These are phyloP conservation scores for Trichoderma pleuroti DNA, from an alignment of 2,329 filamentous ascomycete species.

Conservation along the genomic window DNA sequence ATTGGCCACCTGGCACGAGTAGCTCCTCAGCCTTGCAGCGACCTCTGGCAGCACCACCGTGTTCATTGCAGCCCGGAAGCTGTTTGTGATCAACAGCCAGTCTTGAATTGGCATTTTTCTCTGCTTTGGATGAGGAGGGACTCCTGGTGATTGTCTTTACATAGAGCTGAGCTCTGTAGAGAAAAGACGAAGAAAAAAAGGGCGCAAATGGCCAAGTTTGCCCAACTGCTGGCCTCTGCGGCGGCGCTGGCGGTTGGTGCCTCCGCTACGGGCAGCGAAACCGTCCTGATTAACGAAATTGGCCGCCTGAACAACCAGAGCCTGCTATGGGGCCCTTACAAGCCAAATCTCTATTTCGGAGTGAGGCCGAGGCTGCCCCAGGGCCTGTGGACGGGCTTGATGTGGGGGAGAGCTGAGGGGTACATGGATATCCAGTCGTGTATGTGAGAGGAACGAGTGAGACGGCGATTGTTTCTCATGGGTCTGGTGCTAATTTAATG, in stretches of 20 bases:
- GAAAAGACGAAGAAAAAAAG: not conserved
- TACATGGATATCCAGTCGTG: slow-evolving; percentile 72
- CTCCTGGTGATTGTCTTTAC: not conserved
- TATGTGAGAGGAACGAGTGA: slow-evolving; percentile 34
- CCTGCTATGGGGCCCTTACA: slow-evolving; percentile 93
- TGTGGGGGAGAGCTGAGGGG: slow-evolving; percentile 85
- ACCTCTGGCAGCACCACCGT: slow-evolving; percentile 12
- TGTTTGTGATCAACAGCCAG: not conserved
- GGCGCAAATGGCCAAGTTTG: slow-evolving; percentile 32
- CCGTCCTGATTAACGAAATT: slow-evolving; percentile 47
- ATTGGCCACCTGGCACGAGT: not conserved
- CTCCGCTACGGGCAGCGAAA: slow-evolving; percentile 30
- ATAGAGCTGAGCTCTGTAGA: slow-evolving; percentile 8
- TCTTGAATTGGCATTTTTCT: not conserved
- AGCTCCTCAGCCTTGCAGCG: slow-evolving; percentile 19
- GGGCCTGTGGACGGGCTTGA: slow-evolving; percentile 74
- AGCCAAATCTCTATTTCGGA: slow-evolving; percentile 92
- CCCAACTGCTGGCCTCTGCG: slow-evolving; percentile 31
- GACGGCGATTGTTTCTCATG: not conserved
- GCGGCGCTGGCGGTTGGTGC: slow-evolving; percentile 28
- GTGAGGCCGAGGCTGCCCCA: slow-evolving; percentile 77
- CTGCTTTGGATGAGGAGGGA: not conserved
- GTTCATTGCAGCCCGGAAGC: slow-evolving; percentile 1
- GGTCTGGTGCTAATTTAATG: not conserved
- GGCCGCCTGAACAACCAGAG: slow-evolving; percentile 68